Base-by-base conservation (phyloP, 768 basidiomycete species). In the Lactifluus hygrophoroides region DNA sequence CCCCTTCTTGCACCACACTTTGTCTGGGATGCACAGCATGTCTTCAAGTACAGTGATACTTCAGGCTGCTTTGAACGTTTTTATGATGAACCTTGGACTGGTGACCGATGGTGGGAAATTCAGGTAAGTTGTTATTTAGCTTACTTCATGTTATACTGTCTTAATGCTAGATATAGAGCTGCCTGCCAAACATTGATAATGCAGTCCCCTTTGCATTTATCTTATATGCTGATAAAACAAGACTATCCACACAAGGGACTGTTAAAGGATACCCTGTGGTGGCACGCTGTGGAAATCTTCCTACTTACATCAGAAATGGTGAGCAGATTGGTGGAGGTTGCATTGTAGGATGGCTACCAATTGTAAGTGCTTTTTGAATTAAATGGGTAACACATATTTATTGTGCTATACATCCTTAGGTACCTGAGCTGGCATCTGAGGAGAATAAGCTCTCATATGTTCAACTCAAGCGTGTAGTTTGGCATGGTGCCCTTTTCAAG, bases 271-370 rank as follows among this genome's bases (percentile, higher is more conserved):
- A 67, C 43, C 66, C 65, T 0, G 52, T 67, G 1, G 54, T 68
- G 3, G 61, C 63, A 1, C 40, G 54, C 14, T 51, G 61, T n/a
- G 51, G 45, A 17, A 67, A 68, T 27, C 43, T 66, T 23, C 54
- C 60, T 14, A 19, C 54, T 3, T 6, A 59, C 3, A 57, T 66
- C 8, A 51, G 65, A 19, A 49, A 49, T 34, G 32, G 47, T 10
- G 13, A 49, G 10, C n/a, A 19, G 19, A 34, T 34, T 19, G 64
- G 67, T 7, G 56, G 58, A 9, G 66, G 64, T 1, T 30, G 52
- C 1, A 56, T 68, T 27, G 68, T 69, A 4, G 64, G 67, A 6
- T 69, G 61, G 62, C 54, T 69, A 11, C 66, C 69, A 3, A 65
- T 70, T n/a, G 64, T 70, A 53, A n/a, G n/a, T n/a, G n/a, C n/a